Evolutionary conservation across 208 protist species (phyloP), one percentile per base, ranked within the genome.

Genomic region (Trypanosoma theileri): DNA sequence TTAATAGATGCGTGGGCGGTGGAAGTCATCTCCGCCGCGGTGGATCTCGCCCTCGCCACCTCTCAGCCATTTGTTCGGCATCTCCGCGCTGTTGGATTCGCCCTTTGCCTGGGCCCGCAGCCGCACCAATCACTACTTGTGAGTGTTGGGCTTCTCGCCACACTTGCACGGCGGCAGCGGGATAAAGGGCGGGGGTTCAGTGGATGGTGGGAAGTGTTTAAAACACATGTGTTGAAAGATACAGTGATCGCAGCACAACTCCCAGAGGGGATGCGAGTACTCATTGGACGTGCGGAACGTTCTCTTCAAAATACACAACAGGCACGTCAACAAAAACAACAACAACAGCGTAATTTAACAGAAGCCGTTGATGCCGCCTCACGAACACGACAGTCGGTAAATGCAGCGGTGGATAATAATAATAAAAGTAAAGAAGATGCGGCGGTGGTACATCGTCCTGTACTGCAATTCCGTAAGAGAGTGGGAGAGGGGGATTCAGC

Each of bases 141-240:
- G 41, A 69, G 73, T 55, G 77, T 91, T 6, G 82, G 82, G 7
- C 59, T 91, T 7, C 65, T 82, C 46, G 81, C 72, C 9, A 81
- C 81, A 56, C 62, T 91, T 3, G 74, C 75, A 17, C 70, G 62
- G 9, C 81, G 85, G 6, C 81, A 91, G 52, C 53, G 42, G 40
- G 40, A 75, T 16, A 61, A 22, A 7, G 26, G 52, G n/a, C 24
- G 58, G 3, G 40, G 7, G 16, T 59, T 7, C 35, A 53, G 35
- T 13, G 66, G 62, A 40, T 89, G 84, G 84, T 89, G 84, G 84
- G 70, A 67, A 0, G 53, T 71, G 9, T 86, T 89, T 46, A 74
- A 79, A 16, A n/a, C 24, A 14, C 70, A 61, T 56, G 84, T 89
- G 21, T 61, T 89, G 64, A 59, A 73, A 17, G 77, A 89, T 59